Evolutionary conservation across 2,329 filamentous ascomycete genomes (phyloP).

Genomic region (Dryadomyces sulphureus): DNA sequence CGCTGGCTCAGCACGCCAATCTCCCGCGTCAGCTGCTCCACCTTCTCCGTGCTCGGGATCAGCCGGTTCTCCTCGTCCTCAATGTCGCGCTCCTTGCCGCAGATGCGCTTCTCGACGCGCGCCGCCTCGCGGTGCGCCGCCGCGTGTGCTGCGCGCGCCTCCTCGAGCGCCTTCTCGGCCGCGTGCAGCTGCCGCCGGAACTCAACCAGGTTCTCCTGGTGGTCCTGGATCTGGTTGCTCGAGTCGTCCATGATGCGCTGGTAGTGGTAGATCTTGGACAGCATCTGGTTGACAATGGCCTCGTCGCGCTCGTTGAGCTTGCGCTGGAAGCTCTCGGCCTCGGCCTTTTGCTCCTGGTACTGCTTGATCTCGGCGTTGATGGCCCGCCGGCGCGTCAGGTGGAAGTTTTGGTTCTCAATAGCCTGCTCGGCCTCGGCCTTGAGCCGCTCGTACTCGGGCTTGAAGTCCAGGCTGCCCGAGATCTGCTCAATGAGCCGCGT

Average conservation of each 20-base stretch:
- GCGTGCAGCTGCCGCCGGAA: slow-evolving; percentile 76
- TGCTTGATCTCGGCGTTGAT: slow-evolving; percentile 98
- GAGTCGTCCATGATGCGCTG: slow-evolving; percentile 89
- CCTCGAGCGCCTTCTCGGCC: slow-evolving; percentile 66
- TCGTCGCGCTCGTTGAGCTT: slow-evolving; percentile 85
- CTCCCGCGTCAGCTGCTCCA: slow-evolving; percentile 60
- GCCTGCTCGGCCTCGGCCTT: slow-evolving; percentile 77
- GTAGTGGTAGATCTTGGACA: slow-evolving; percentile 96
- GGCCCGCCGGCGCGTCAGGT: slow-evolving; percentile 74
- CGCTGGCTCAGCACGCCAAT: slow-evolving; percentile 53
- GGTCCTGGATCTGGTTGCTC: slow-evolving; percentile 75
- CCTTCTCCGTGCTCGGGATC: slow-evolving; percentile 84
- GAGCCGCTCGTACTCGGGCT: slow-evolving; percentile 83
- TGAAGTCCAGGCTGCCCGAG: slow-evolving; percentile 88
- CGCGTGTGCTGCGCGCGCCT: slow-evolving; percentile 70
- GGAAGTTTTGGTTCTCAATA: slow-evolving; percentile 74
- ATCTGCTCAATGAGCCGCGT: slow-evolving; percentile 95
- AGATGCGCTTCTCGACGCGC: slow-evolving; percentile 73
- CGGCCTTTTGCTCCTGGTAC: slow-evolving; percentile 91
- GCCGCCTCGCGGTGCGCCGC: slow-evolving; percentile 60
- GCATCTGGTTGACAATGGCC: slow-evolving; percentile 79
- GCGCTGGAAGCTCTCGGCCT: slow-evolving; percentile 83
- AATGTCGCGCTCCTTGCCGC: slow-evolving; percentile 70
- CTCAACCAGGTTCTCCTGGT: slow-evolving; percentile 90
- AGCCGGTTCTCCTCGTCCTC: slow-evolving; percentile 76